Evolutionary conservation across 2,329 filamentous ascomycete genomes (phyloP).

Genomic region (Exophiala lecanii-corni): DNA sequence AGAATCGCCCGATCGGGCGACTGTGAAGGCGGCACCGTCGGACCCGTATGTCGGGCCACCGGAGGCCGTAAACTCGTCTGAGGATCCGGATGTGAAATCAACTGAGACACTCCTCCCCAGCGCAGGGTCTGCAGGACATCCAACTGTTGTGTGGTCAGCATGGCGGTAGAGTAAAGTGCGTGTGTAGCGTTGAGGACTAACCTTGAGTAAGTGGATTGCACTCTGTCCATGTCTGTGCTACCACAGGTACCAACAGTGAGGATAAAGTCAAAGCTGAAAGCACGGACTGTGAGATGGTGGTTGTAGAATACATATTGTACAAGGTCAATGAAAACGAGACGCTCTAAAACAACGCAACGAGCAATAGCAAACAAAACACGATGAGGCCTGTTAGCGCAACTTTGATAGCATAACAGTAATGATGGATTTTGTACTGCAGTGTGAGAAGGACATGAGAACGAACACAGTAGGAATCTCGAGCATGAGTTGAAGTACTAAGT

Average conservation of each 20-base stretch:
- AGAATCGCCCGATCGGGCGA: constrained; percentile 71
- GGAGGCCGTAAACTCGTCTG: constrained; percentile 70
- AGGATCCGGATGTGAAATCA: constrained; percentile 74
- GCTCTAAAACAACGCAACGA: constrained; percentile 20
- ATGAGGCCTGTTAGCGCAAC: constrained; percentile 1
- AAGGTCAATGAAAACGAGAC: constrained; percentile 12
- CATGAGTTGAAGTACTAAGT: background rate
- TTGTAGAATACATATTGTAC: constrained; percentile 17
- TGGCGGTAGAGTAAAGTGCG: background rate
- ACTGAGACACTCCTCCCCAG: constrained; percentile 77
- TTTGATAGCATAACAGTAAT: background rate
- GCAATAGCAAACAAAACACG: constrained; percentile 6
- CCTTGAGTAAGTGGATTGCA: constrained; percentile 41
- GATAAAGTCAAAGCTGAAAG: constrained; percentile 15
- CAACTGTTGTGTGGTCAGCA: constrained; percentile 14
- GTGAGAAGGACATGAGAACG: background rate
- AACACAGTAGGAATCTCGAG: background rate
- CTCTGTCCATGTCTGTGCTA: constrained; percentile 41
- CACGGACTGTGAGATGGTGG: constrained; percentile 9
- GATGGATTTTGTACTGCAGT: background rate
- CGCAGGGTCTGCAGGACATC: constrained; percentile 71
- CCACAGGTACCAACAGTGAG: constrained; percentile 22
- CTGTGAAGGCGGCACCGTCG: constrained; percentile 76
- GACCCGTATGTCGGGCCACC: constrained; percentile 68
- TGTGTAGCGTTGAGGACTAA: constrained; percentile 24